These are phyloP conservation scores for Kockiozyma suomiensis DNA, from an alignment of 805 yeast genomes.

Conservation along the genomic window DNA sequence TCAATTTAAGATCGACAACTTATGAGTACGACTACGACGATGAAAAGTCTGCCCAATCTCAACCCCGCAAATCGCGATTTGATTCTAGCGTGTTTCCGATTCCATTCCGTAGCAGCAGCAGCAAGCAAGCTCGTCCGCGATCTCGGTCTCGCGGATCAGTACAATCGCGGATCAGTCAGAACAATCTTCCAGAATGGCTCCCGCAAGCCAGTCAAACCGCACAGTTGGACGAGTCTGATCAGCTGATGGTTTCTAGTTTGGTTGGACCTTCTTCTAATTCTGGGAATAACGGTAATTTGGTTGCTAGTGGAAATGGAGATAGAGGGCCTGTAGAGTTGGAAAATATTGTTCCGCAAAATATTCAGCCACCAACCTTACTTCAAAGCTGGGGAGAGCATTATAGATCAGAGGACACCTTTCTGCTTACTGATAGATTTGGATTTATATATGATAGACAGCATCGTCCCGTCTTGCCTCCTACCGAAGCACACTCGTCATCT, in stretches of 20 bases:
- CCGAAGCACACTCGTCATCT: slow-evolving; percentile 9
- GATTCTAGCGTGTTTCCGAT: slow-evolving; percentile 16
- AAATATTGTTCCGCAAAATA: slow-evolving; percentile 39
- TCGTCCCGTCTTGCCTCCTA: slow-evolving; percentile 29
- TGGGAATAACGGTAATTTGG: not conserved
- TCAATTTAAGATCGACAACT: slow-evolving; percentile 9
- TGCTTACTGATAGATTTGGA: slow-evolving; percentile 53
- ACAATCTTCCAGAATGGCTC: slow-evolving; percentile 24
- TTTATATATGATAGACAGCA: slow-evolving; percentile 46
- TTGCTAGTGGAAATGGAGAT: slow-evolving; percentile 3
- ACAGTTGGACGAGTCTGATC: not conserved
- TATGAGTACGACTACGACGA: slow-evolving; percentile 8
- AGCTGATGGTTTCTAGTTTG: slow-evolving; percentile 5
- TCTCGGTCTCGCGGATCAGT: slow-evolving; percentile 14
- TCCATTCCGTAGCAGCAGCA: slow-evolving; percentile 13
- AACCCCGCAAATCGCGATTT: slow-evolving; percentile 8
- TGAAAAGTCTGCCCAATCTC: slow-evolving; percentile 5
- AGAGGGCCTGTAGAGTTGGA: slow-evolving; percentile 52
- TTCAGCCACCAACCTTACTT: slow-evolving; percentile 43
- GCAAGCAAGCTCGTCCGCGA: not conserved
- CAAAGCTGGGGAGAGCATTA: slow-evolving; percentile 37
- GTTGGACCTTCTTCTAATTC: slow-evolving; percentile 2
- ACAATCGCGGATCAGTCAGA: slow-evolving; percentile 12
- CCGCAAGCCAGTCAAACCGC: slow-evolving; percentile 11
- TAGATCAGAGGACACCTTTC: slow-evolving; percentile 34